These are phyloP conservation scores for Candida sanyaensis DNA, from an alignment of 1,139 yeast genomes.

Conservation along the genomic window DNA sequence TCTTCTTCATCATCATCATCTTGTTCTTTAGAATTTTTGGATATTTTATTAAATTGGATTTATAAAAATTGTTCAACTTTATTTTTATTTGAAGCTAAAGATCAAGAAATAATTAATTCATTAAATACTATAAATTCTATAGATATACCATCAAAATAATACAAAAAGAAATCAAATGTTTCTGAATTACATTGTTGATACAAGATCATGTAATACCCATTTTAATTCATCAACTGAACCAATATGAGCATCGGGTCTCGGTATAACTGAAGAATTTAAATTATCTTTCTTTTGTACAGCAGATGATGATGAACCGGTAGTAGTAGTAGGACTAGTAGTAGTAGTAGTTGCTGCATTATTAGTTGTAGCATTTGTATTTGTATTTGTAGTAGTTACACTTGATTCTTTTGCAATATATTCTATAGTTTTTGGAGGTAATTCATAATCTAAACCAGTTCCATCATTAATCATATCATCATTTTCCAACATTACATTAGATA, in stretches of 20 bases:
- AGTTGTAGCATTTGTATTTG: not conserved
- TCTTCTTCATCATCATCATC: too few relatives aligned
- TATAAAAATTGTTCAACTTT: constrained; percentile 5
- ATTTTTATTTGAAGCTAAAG: constrained; percentile 6
- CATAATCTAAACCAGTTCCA: constrained; percentile 37
- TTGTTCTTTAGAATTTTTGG: not conserved
- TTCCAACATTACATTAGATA: constrained; percentile 54
- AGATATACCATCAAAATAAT: constrained; percentile 17
- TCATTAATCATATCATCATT: constrained; percentile 53
- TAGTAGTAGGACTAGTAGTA: not conserved
- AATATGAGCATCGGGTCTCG: constrained; percentile 33
- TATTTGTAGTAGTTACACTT: not conserved
- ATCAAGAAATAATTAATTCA: constrained; percentile 13
- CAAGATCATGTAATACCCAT: constrained; percentile 66
- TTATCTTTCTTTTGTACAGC: not conserved
- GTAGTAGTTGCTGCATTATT: not conserved
- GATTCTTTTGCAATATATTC: constrained; percentile 10
- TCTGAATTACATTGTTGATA: constrained; percentile 31
- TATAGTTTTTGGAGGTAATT: constrained; percentile 36
- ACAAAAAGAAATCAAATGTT: not conserved
- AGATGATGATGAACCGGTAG: not conserved
- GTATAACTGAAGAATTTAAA: constrained; percentile 5
- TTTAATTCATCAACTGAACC: constrained; percentile 71
- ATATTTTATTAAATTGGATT: constrained; percentile 5
- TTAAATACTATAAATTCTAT: constrained; percentile 19